Evolutionary conservation across 2,329 filamentous ascomycete genomes (phyloP), one percentile per base, ranked within the genome.

Genomic region (Colletotrichum sublineola): DNA sequence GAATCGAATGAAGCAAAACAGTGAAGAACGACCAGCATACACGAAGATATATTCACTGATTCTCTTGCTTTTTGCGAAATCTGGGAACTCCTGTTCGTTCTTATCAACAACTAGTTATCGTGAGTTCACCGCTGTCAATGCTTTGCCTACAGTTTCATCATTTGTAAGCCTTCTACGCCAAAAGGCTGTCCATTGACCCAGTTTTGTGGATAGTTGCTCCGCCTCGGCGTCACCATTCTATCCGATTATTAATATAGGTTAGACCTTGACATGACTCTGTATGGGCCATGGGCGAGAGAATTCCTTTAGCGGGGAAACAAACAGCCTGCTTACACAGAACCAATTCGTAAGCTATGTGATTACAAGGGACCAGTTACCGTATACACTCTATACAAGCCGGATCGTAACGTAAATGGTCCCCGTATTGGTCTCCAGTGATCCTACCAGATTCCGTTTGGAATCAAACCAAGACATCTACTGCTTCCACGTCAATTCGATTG

Each of bases 401-500:
- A 18, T 52, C 2, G 2, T 8, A 3, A 2, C 5, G 11, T 15
- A 52, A 52, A 50, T 24, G n/a, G 7, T 29, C 3, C n/a, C 5
- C 5, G 24, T 15, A 31, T 14, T 29, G 7, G 29, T 18, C 14
- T 9, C 15, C 12, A 18, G 24, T 56, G 8, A 14, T 18, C 5
- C 14, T 33, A 11, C 14, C 20, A 40, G 11, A 20, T 5, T 29
- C 55, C 20, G 44, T 48, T 3, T n/a, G 44, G 9, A 24, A 48
- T n/a, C 20, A 11, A 11, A 11, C 20, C 44, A 24, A n/a, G 2
- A 48, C 5, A 11, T 11, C 1, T 11, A 24, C 14, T 33, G 14
- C 14, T 20, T 14, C 50, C 62, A 64, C 0, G 29, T n/a, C 50
- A 64, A 38, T 24, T 64, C 62, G 18, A 64, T 64, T 15, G 50